Evolutionary conservation across 805 yeast species (phyloP).

Genomic region (Ogataea salicorniae): DNA sequence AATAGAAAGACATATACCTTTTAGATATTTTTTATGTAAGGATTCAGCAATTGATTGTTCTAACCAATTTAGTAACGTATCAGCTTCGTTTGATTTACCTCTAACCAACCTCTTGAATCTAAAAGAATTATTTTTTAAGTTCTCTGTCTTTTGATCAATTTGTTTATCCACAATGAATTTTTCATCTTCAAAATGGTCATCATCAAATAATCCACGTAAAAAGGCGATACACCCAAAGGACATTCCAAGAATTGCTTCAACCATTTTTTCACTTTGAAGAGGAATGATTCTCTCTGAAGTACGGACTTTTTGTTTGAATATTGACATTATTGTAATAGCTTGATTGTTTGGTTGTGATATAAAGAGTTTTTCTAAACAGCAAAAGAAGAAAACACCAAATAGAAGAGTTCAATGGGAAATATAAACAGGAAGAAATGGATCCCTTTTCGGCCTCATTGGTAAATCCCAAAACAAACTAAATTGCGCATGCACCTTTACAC

Average conservation of each 20-base stretch:
- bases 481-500: no score
- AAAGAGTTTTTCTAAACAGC: not conserved
- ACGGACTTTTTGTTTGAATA: conserved; percentile 7
- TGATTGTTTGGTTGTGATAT: not conserved
- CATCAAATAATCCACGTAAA: conserved; percentile 53
- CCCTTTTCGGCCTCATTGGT: no score
- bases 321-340: conserved; percentile 2
- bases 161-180: conserved; percentile 35
- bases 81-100: conserved; percentile 44
- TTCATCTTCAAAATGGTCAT: conserved; percentile 47
- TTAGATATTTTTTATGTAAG: conserved; percentile 36
- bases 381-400: not conserved
- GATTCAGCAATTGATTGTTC: conserved; percentile 46
- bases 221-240: conserved; percentile 55
- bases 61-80: conserved; percentile 48
- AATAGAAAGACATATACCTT: conserved; percentile 42
- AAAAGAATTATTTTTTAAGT: conserved; percentile 26
- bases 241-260: conserved; percentile 45
- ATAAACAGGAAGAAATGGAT: no score
- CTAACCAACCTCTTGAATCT: conserved; percentile 43
- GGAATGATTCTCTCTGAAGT: conserved; percentile 18
- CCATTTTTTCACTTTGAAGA: conserved; percentile 36
- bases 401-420: no score
- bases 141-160: conserved; percentile 12
- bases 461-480: no score